These are phyloP conservation scores for Colletotrichum tabaci DNA, from an alignment of 2,329 filamentous ascomycete genomes.

Conservation along the genomic window DNA sequence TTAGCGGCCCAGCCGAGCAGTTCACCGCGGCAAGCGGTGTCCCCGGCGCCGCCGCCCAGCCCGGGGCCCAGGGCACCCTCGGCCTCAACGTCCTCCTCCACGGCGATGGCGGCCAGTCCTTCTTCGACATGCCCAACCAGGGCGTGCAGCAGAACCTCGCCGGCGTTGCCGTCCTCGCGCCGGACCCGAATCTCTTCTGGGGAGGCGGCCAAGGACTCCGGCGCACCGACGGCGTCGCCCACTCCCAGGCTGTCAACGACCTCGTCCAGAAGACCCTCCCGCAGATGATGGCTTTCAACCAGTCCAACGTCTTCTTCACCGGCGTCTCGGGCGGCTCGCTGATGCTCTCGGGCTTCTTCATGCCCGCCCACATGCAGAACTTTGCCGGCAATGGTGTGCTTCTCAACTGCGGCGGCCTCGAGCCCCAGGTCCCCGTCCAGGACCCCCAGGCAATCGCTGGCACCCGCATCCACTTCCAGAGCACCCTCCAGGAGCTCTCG, in stretches of 20 bases:
- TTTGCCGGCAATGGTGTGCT: slow-evolving; percentile 66
- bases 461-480: slow-evolving; percentile 71
- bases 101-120: slow-evolving; percentile 72
- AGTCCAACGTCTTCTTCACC: slow-evolving; percentile 68
- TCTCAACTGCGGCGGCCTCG: slow-evolving; percentile 69
- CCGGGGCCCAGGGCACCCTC: slow-evolving; percentile 52
- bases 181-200: slow-evolving; percentile 71
- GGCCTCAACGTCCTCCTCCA: slow-evolving; percentile 72
- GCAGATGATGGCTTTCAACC: slow-evolving; percentile 68
- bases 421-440: slow-evolving; percentile 66
- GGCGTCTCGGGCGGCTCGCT: slow-evolving; percentile 70
- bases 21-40: slow-evolving; percentile 67
- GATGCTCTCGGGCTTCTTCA: slow-evolving; percentile 69
- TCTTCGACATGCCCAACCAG: slow-evolving; percentile 72
- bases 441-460: slow-evolving; percentile 59
- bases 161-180: slow-evolving; percentile 68
- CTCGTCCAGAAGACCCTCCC: slow-evolving; percentile 65
- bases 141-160: slow-evolving; percentile 65
- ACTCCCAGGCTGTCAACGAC: slow-evolving; percentile 69
- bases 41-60: slow-evolving; percentile 45
- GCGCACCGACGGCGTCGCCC: slow-evolving; percentile 68
- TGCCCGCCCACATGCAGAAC: slow-evolving; percentile 68
- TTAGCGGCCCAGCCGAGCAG: slow-evolving; percentile 67
- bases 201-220: slow-evolving; percentile 67
- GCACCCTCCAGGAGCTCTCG: slow-evolving; percentile 65